These are phyloP conservation scores for Myxozyma mucilagina DNA, from an alignment of 805 yeast species.

Conservation along the genomic window DNA sequence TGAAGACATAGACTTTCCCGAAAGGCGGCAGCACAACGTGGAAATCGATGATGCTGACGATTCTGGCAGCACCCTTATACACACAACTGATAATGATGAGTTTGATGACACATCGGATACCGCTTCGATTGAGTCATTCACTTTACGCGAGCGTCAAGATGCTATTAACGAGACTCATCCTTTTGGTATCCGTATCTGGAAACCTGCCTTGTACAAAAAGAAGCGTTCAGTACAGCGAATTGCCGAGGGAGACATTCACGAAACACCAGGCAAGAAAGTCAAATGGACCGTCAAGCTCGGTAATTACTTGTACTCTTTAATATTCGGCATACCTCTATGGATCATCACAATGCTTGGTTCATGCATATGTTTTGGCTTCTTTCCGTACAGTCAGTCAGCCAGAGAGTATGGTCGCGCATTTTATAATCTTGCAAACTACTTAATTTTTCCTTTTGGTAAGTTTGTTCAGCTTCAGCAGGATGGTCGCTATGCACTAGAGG, in stretches of 20 bases:
- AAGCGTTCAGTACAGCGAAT: slow-evolving; percentile 84
- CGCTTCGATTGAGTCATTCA: slow-evolving; percentile 74
- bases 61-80: slow-evolving; percentile 25
- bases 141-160: slow-evolving; percentile 87
- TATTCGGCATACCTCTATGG: slow-evolving; percentile 68
- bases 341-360: slow-evolving; percentile 49
- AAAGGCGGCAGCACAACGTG: slow-evolving; percentile 1
- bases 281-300: slow-evolving; percentile 63
- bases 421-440: slow-evolving; percentile 64
- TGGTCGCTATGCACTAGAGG: slow-evolving; percentile 79
- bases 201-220: slow-evolving; percentile 94
- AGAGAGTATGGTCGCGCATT: slow-evolving; percentile 63
- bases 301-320: slow-evolving; percentile 69
- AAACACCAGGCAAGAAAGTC: slow-evolving; percentile 56
- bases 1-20: slow-evolving; percentile 11
- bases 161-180: slow-evolving; percentile 98
- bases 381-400: slow-evolving; percentile 51
- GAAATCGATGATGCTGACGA: slow-evolving; percentile 31
- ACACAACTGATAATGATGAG: slow-evolving; percentile 39
- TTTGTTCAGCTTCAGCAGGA: slow-evolving; percentile 77
- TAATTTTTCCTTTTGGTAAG: slow-evolving; percentile 86
- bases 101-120: slow-evolving; percentile 37
- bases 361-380: slow-evolving; percentile 23
- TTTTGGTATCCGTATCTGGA: slow-evolving; percentile 97
- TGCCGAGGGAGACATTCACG: slow-evolving; percentile 93